Evolutionary conservation across 2,329 filamentous ascomycete species (phyloP).

Genomic region (Endoconidiophora laricicola): DNA sequence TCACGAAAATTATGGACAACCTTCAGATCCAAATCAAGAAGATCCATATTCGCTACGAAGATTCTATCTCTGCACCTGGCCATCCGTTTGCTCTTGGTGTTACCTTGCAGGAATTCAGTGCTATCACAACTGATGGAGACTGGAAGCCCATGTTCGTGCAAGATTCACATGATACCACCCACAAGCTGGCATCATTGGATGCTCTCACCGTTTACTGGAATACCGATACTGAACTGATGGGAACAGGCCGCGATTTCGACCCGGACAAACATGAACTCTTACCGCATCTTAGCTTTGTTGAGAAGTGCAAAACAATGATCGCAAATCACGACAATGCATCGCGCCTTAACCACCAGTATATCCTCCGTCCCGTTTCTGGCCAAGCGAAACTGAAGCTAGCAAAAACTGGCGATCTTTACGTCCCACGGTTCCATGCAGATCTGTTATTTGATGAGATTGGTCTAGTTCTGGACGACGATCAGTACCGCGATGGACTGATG

Average conservation of each 20-base stretch:
- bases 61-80: slow-evolving; percentile 84
- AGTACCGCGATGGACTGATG: slow-evolving; percentile 95
- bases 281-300: slow-evolving; percentile 60
- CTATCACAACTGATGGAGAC: slow-evolving; percentile 82
- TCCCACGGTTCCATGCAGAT: slow-evolving; percentile 77
- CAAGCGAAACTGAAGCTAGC: slow-evolving; percentile 89
- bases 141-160: slow-evolving; percentile 97
- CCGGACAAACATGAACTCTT: slow-evolving; percentile 37
- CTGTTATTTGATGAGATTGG: slow-evolving; percentile 94
- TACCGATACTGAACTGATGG: slow-evolving; percentile 73
- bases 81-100: slow-evolving; percentile 89
- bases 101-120: slow-evolving; percentile 90
- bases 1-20: slow-evolving; percentile 96
- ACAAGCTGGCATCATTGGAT: slow-evolving; percentile 84
- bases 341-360: slow-evolving; percentile 59
- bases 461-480: slow-evolving; percentile 90
- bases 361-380: slow-evolving; percentile 87
- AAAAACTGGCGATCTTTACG: slow-evolving; percentile 67
- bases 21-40: slow-evolving; percentile 96
- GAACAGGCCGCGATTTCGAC: slow-evolving; percentile 56
- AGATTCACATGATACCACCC: slow-evolving; percentile 62
- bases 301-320: slow-evolving; percentile 64
- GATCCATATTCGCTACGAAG: slow-evolving; percentile 95
- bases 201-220: slow-evolving; percentile 96
- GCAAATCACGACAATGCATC: slow-evolving; percentile 20